phyloP scores from a whole-genome alignment of 2,329 filamentous ascomycete genomes.

The Venturia carpophila region DNA sequence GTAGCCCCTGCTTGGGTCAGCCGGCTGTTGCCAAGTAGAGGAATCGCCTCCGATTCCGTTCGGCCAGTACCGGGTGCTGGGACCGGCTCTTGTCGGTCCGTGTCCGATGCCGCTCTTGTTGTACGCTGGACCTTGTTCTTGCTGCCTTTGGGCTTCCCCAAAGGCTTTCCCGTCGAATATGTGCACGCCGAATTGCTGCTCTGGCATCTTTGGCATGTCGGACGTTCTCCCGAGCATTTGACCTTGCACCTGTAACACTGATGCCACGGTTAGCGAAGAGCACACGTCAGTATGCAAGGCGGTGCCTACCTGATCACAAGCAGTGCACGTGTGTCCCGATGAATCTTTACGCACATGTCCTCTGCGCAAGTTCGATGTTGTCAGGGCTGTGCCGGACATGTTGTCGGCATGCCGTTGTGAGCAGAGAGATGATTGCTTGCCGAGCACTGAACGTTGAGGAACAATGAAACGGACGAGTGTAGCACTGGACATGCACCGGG shows the following conservation, averaged over 20 bases:
- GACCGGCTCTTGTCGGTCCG: not conserved
- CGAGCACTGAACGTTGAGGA: not conserved
- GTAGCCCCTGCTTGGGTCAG: not conserved
- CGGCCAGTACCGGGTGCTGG: not conserved
- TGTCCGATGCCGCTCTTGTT: conserved; percentile 1
- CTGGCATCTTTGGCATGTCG: conserved; percentile 12
- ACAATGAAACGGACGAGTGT: not conserved
- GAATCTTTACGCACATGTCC: conserved; percentile 13
- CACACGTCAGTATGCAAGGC: not conserved
- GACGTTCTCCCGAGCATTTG: conserved; percentile 15
- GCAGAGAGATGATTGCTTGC: not conserved
- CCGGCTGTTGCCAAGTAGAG: not conserved
- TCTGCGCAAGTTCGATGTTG: not conserved
- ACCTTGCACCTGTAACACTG: conserved; percentile 19
- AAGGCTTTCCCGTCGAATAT: conserved; percentile 17
- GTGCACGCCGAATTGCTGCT: conserved; percentile 13
- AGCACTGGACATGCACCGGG: not conserved
- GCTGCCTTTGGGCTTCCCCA: conserved; percentile 17
- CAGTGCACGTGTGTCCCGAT: conserved; percentile 17
- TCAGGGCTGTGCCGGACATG: not conserved
- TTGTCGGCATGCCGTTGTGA: not conserved
- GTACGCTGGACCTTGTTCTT: conserved; percentile 18
- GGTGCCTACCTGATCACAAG: conserved; percentile 16
- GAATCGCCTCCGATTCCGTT: not conserved
- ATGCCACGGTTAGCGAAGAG: not conserved